phyloP scores from a whole-genome alignment of 805 yeast species.

The Wickerhamomyces subpelliculosus region DNA sequence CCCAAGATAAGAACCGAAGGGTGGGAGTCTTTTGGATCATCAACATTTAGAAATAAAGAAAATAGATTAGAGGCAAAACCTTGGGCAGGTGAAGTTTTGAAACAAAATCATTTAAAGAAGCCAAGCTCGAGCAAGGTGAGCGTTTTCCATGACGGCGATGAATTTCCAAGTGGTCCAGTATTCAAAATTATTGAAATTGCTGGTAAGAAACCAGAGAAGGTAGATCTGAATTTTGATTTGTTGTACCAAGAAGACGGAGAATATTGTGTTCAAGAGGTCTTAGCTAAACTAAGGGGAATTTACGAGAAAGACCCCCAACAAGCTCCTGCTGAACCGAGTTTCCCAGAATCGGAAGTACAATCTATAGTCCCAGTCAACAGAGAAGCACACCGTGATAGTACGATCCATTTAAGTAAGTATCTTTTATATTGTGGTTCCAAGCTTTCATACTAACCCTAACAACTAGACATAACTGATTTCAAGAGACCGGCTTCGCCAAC shows the following conservation, averaged over 20 bases:
- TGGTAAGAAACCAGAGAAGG: constrained; percentile 55
- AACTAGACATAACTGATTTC: constrained; percentile 4
- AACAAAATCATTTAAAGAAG: constrained; percentile 27
- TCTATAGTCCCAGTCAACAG: too few relatives aligned
- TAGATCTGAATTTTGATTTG: constrained; percentile 53
- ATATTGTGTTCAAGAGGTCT: constrained; percentile 55
- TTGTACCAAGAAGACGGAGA: constrained; percentile 44
- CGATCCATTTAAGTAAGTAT: too few relatives aligned
- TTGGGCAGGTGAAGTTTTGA: constrained; percentile 59
- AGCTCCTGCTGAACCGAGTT: too few relatives aligned
- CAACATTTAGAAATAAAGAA: constrained; percentile 52
- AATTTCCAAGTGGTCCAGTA: constrained; percentile 28
- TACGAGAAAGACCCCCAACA: not conserved
- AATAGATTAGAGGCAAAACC: constrained; percentile 47
- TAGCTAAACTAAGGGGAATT: constrained; percentile 23
- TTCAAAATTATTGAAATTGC: constrained; percentile 44
- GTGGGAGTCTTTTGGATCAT: constrained; percentile 44
- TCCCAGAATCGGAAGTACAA: too few relatives aligned
- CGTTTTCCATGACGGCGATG: constrained; percentile 33
- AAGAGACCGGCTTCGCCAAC: constrained; percentile 60
- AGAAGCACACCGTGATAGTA: too few relatives aligned
- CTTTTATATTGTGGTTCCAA: too few relatives aligned
- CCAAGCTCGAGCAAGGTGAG: constrained; percentile 20
- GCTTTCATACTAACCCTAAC: too few relatives aligned
- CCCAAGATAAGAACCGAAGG: constrained; percentile 19